phyloP scores from a whole-genome alignment of 345 rosid genomes.

The Adansonia digitata region DNA sequence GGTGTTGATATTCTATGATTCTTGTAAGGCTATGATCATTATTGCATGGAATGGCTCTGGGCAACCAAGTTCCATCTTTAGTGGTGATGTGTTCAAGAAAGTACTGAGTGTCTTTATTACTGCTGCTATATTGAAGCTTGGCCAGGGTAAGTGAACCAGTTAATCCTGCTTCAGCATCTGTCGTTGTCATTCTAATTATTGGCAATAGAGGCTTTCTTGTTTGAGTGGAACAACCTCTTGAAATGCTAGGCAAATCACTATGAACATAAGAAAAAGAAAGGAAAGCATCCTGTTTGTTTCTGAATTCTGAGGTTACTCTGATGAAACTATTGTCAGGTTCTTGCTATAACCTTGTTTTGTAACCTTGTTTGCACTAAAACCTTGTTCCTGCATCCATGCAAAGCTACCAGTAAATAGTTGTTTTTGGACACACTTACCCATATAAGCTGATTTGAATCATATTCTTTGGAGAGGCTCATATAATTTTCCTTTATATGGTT shows the following conservation, averaged over 20 bases:
- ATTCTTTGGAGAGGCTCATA: neutral
- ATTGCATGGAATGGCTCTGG: constrained; percentile 97
- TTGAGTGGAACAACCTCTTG: neutral
- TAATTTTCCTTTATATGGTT: neutral
- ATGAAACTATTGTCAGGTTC: neutral
- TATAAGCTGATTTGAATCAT: neutral
- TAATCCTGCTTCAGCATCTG: neutral
- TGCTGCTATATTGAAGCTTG: constrained; percentile 95
- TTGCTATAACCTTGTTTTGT: too few species aligned
- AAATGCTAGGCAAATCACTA: neutral
- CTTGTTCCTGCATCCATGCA: neutral
- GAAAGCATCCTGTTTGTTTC: neutral
- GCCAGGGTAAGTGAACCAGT: constrained; percentile 62
- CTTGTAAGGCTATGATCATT: constrained; percentile 77
- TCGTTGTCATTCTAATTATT: neutral
- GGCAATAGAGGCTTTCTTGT: neutral
- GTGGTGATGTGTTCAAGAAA: constrained; percentile 62
- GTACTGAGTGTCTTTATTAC: constrained; percentile 88
- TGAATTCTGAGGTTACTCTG: neutral
- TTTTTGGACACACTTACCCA: neutral
- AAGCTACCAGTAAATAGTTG: neutral
- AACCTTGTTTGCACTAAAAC: neutral
- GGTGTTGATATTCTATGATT: constrained; percentile 25
- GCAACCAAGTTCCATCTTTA: constrained; percentile 49
- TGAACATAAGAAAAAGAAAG: neutral